Evolutionary conservation across 2,329 filamentous ascomycete genomes (phyloP), one percentile per base, ranked within the genome.

Genomic region (Fusarium penzigii): DNA sequence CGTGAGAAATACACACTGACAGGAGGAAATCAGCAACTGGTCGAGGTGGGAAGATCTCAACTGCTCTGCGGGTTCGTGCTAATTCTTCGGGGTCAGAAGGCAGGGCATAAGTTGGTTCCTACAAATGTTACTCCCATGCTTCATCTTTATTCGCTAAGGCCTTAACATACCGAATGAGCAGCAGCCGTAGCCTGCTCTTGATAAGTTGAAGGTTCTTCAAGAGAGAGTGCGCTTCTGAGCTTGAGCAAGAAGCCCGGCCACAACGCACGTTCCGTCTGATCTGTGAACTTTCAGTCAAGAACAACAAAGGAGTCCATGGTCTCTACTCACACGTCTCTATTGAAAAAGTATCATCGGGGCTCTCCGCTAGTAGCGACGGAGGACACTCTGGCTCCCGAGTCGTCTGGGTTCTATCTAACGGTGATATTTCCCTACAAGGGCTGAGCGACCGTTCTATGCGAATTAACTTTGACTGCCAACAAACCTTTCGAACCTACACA

Each of bases 21-120:
- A 68, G 39, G 6, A 69, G 53, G 38, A 68, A 69, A 29, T 68
- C 63, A 2, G 66, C 66, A 2, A 69, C 62, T 1, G 55, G 48
- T 1, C 52, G 53, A 2, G 66, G 66, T 0, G 66, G 66, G 6
- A 68, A 68, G 6, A 48, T 48, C 8, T 61, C 59, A 17, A 68
- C 48, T 9, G 61, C 62, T 2, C 44, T 55, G 8, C 50, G 58
- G 16, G 67, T 36, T 7, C 66, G 61, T 7, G 52, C 47, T 14
- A 59, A 25, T 20, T 67, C 62, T 11, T 7, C 7, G 29, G 29
- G 29, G 29, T 32, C 29, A 11, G 29, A 32, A 8, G 52, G 51
- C 6, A 48, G 48, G 5, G 56, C 29, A 11, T 32, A 11, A 7
- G 29, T 32, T 32, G 29, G 6, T 7, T 32, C 29, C 29, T 32